Evolutionary conservation across 1,139 yeast species (phyloP).

Genomic region (Geotrichum australiense): DNA sequence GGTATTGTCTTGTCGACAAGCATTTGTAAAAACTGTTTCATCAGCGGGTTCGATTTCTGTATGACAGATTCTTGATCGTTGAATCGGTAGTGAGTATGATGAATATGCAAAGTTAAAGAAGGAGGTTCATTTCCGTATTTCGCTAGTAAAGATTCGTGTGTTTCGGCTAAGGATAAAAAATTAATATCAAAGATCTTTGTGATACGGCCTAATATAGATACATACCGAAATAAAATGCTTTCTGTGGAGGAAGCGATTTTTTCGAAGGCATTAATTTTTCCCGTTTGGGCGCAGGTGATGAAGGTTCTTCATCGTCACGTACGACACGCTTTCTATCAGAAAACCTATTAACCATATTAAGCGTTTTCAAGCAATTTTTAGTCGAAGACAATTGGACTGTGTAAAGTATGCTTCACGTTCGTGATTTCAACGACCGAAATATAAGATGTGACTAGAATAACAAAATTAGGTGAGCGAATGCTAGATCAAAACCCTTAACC

Average conservation of each 20-base stretch:
- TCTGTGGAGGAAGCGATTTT: constrained; percentile 10
- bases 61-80: constrained; percentile 71
- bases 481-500: too few relatives aligned
- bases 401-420: too few relatives aligned
- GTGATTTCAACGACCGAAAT: too few relatives aligned
- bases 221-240: constrained; percentile 14
- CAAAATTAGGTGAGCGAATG: too few relatives aligned
- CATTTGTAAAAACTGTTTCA: constrained; percentile 63
- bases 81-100: constrained; percentile 81
- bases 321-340: constrained; percentile 28
- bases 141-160: constrained; percentile 64
- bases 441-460: too few relatives aligned
- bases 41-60: constrained; percentile 73
- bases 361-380: too few relatives aligned
- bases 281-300: constrained; percentile 6
- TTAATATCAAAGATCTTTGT: neutral
- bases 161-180: constrained; percentile 42
- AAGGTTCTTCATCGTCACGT: constrained; percentile 27
- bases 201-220: neutral
- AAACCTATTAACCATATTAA: constrained; percentile 20
- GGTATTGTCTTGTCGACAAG: constrained; percentile 81
- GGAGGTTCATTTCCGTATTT: constrained; percentile 77
- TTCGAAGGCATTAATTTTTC: constrained; percentile 6
- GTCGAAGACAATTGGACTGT: too few relatives aligned
- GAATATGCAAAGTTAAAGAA: constrained; percentile 80